Evolutionary conservation across 1,284 basidiomycete species (phyloP).

Genomic region (Sanguinoderma infundibulare): DNA sequence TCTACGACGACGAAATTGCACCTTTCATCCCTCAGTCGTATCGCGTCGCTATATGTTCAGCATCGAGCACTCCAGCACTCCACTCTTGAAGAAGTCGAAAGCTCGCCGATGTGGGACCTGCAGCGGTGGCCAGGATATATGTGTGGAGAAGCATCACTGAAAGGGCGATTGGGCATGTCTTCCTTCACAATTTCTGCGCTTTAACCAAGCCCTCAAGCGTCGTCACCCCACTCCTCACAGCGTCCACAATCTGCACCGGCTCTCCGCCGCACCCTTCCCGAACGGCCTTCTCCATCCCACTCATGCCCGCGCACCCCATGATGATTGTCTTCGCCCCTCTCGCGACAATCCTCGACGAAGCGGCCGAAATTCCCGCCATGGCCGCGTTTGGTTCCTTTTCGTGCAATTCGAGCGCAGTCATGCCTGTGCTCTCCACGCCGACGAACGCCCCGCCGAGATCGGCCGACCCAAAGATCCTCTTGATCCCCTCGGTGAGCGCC

Average conservation of each 20-base stretch:
- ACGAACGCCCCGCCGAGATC: slow-evolving; percentile 34
- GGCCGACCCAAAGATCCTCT: slow-evolving; percentile 23
- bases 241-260: slow-evolving; percentile 46
- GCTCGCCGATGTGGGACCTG: too few relatives aligned
- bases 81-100: too few relatives aligned
- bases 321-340: slow-evolving; percentile 39
- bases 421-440: slow-evolving; percentile 48
- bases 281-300: slow-evolving; percentile 46
- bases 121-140: neutral
- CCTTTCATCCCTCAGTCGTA: too few relatives aligned
- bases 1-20: too few relatives aligned
- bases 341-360: slow-evolving; percentile 34
- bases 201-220: slow-evolving; percentile 27
- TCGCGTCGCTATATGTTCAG: too few relatives aligned
- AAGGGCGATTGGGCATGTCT: neutral
- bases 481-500: slow-evolving; percentile 35
- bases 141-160: neutral
- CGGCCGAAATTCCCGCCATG: slow-evolving; percentile 39
- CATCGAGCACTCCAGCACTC: too few relatives aligned
- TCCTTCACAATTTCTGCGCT: slow-evolving; percentile 12
- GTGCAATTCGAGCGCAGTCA: slow-evolving; percentile 48
- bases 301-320: slow-evolving; percentile 56
- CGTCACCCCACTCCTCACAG: slow-evolving; percentile 36
- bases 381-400: slow-evolving; percentile 39
- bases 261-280: slow-evolving; percentile 33